Percentiles rank a stretch among this genome's conserved stretches.
phyloP scores from a whole-genome alignment of 1,284 basidiomycete species.

The Boletus subluridellus region DNA sequence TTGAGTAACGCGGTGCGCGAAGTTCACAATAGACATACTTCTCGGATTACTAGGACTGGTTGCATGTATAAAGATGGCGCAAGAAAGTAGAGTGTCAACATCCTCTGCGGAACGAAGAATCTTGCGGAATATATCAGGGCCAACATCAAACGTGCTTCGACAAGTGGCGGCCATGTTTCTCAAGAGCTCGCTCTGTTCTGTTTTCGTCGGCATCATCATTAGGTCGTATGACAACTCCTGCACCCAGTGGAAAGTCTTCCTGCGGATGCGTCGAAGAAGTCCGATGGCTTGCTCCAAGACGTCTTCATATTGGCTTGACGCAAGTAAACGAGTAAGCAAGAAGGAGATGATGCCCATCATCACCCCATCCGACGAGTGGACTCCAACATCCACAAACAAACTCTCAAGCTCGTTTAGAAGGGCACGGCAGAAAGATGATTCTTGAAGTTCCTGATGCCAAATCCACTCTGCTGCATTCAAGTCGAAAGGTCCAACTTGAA shows the following conservation, averaged over 20 bases:
- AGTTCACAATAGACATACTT: background rate
- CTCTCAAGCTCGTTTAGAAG: background rate
- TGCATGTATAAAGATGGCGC: slow-evolving; percentile 16
- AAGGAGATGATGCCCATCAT: slow-evolving; percentile 35
- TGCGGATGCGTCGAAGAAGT: slow-evolving; percentile 33
- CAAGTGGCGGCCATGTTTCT: slow-evolving; percentile 39
- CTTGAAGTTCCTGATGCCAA: background rate
- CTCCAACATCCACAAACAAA: background rate
- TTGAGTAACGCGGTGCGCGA: background rate
- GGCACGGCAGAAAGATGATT: background rate
- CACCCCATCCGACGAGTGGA: slow-evolving; percentile 32
- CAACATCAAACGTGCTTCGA: slow-evolving; percentile 40
- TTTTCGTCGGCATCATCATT: slow-evolving; percentile 15
- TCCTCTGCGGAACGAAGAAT: slow-evolving; percentile 22
- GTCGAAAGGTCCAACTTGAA: background rate
- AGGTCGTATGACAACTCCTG: slow-evolving; percentile 29
- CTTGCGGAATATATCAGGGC: slow-evolving; percentile 8
- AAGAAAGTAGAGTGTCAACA: slow-evolving; percentile 34
- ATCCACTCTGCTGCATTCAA: background rate
- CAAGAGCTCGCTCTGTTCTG: slow-evolving; percentile 26
- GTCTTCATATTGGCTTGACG: slow-evolving; percentile 18
- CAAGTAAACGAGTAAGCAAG: slow-evolving; percentile 36
- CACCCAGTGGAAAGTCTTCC: slow-evolving; percentile 37
- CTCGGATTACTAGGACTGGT: background rate
- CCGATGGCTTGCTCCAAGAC: slow-evolving; percentile 9